Percentiles rank a stretch among this genome's conserved stretches.
phyloP scores from a whole-genome alignment of 73 alveolate species.

The Tetrahymena borealis region DNA sequence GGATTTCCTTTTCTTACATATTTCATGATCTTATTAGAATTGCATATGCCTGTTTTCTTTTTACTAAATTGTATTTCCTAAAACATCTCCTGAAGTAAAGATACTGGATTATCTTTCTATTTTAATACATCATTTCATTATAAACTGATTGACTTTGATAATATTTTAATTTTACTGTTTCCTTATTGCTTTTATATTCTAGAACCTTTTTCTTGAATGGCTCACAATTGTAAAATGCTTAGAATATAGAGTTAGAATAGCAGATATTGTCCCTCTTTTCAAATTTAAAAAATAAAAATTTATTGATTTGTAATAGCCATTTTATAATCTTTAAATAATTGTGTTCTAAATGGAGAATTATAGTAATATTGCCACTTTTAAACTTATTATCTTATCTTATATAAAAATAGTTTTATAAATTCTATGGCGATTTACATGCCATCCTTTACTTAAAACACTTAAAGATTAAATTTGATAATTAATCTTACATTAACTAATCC shows the following conservation, averaged over 20 bases:
- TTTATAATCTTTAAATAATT: too few relatives aligned
- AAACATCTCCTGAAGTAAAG: background rate
- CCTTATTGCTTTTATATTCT: constrained; percentile 5
- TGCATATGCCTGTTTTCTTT: constrained; percentile 23
- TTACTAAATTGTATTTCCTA: constrained; percentile 5
- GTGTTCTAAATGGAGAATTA: too few relatives aligned
- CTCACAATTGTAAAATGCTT: constrained; percentile 32
- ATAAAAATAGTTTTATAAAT: too few relatives aligned
- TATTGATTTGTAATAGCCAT: background rate
- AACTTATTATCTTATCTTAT: too few relatives aligned
- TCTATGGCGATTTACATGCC: too few relatives aligned
- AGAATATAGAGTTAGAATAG: constrained; percentile 23
- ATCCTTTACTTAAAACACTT: too few relatives aligned
- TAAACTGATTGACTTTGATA: background rate
- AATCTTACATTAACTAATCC: constrained; percentile 35
- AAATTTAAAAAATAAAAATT: background rate
- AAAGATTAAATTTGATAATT: background rate
- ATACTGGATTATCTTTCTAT: background rate
- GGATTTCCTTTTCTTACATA: constrained; percentile 22
- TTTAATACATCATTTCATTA: background rate
- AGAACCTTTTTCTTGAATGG: constrained; percentile 8
- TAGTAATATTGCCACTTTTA: too few relatives aligned
- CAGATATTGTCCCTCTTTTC: constrained; percentile 26
- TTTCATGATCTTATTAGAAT: constrained; percentile 36
- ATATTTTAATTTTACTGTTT: background rate